Evolutionary conservation across 306 rosid species (phyloP).

Genomic region (Cicer chorassanicum): DNA sequence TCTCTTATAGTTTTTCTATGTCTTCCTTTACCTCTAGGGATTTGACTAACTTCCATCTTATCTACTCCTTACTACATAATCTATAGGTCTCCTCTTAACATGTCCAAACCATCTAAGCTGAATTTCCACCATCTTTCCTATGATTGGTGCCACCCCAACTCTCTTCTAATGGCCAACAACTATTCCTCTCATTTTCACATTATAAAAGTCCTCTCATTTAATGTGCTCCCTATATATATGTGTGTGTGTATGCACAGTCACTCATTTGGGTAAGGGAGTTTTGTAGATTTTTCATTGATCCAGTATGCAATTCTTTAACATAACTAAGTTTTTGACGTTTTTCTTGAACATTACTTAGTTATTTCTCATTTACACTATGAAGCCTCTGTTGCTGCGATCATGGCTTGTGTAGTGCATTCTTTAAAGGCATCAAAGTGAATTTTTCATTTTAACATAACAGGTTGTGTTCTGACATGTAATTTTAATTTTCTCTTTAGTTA

Average conservation of each 20-base stretch:
- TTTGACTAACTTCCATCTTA: too few species aligned
- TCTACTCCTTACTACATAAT: too few species aligned
- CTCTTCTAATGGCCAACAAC: too few species aligned
- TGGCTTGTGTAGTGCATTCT: conserved; percentile 24
- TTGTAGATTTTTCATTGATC: conserved; percentile 13
- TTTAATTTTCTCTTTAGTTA: conserved; percentile 64
- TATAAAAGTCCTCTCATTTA: too few species aligned
- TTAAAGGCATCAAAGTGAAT: conserved; percentile 23
- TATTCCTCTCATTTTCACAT: too few species aligned
- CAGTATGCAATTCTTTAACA: conserved; percentile 12
- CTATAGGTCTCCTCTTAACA: too few species aligned
- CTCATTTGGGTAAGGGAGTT: conserved; percentile 6
- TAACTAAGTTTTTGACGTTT: conserved; percentile 22
- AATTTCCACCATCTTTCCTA: too few species aligned
- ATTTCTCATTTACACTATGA: neutral
- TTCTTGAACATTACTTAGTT: conserved; percentile 28
- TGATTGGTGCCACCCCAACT: too few species aligned
- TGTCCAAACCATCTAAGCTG: too few species aligned
- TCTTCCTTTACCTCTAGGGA: too few species aligned
- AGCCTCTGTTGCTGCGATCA: conserved; percentile 25
- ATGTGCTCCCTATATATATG: too few species aligned
- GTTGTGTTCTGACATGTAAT: conserved; percentile 51
- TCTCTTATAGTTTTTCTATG: too few species aligned
- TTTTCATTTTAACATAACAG: conserved; percentile 1
- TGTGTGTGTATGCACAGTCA: neutral